Evolutionary conservation across 352 stramenopile genomes (phyloP), one percentile per base, ranked within the genome.

Genomic region (Globisporangium spiculum): DNA sequence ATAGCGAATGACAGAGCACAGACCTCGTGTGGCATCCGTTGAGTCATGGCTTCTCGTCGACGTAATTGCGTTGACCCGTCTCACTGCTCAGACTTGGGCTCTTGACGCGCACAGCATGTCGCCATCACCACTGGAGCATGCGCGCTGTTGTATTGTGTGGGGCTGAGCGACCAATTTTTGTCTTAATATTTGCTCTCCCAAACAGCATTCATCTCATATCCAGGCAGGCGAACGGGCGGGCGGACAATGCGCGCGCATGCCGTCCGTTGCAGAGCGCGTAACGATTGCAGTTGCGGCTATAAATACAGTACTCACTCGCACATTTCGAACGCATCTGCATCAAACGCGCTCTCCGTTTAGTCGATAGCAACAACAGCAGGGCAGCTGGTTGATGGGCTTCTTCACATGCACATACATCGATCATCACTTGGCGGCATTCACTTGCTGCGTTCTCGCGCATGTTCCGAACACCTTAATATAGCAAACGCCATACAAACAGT

Each of bases 11-110:
- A 26, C 9, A 22, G 24, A 56, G 36, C 10, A 8, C 52, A 14
- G 36, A 68, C 64, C 38, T 69, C 64, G 7, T 60, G 41, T 14
- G 36, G 26, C 24, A 20, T 41, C 18, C 64, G 64, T 27, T 55
- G 55, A 46, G 54, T 44, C 64, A 69, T 69, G 20, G 1, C 1
- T n/a, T 20, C n/a, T 58, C 26, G 27, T 46, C 4, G 38, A 20
- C 38, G 3, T 20, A 7, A 20, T 46, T 36, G 53, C 14, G 8
- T 12, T 18, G 1, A 18, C 22, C 7, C 34, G 58, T 54, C 41
- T 60, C 55, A 60, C 55, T 41, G 27, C 20, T 18, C 18, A 46
- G 55, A 10, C 7, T 46, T 60, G 3, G 24, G 18, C 20, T 22
- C 41, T 50, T 50, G 41, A 50, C 4, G 41, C n/a, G 48, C 20